These are phyloP conservation scores for Fusarium nygamai DNA, from an alignment of 2,329 filamentous ascomycete genomes.

Conservation along the genomic window DNA sequence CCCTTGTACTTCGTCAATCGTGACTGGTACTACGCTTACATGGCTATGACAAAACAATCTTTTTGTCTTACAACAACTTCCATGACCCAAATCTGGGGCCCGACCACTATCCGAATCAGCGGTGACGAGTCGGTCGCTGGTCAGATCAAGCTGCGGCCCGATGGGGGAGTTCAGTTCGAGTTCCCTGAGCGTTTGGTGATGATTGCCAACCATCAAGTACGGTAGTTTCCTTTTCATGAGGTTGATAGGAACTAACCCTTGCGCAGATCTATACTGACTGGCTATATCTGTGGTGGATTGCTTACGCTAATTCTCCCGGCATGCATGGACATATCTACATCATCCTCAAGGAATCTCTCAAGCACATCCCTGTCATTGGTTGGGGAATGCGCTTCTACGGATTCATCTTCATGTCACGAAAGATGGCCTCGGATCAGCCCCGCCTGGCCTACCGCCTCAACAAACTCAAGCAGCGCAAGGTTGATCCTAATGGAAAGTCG, in stretches of 20 bases:
- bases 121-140: conserved; percentile 82
- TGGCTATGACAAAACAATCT: conserved; percentile 85
- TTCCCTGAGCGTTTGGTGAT: conserved; percentile 85
- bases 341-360: conserved; percentile 88
- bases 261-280: conserved; percentile 84
- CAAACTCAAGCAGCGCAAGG: conserved; percentile 70
- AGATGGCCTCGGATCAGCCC: conserved; percentile 82
- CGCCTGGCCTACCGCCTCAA: conserved; percentile 78
- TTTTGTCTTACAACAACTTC: conserved; percentile 83
- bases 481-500: conserved; percentile 62
- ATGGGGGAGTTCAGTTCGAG: conserved; percentile 79
- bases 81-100: conserved; percentile 89
- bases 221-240: background rate
- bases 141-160: conserved; percentile 74
- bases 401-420: conserved; percentile 92
- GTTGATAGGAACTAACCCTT: background rate
- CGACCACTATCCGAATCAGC: conserved; percentile 82
- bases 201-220: conserved; percentile 86
- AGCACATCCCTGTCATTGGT: conserved; percentile 81
- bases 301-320: conserved; percentile 78
- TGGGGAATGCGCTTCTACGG: conserved; percentile 86
- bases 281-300: conserved; percentile 93
- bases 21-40: conserved; percentile 85
- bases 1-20: conserved; percentile 81
- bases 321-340: conserved; percentile 92